Conservation (phyloP, 179 eudicot species). For the Gypsophila paniculata region DNA sequence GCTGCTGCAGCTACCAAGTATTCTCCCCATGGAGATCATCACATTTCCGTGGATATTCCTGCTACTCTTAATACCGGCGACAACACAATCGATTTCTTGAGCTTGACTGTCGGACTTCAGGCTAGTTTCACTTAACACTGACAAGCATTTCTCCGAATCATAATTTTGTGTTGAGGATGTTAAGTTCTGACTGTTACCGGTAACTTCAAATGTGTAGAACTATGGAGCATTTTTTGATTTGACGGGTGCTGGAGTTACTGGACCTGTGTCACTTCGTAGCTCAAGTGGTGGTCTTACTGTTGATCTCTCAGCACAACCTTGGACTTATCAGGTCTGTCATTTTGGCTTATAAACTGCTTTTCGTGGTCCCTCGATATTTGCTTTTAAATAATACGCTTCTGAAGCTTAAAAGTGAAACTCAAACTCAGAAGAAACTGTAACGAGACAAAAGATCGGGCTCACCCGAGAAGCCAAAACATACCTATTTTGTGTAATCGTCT, state of each 20-base stretch:
- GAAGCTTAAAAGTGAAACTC: not conserved
- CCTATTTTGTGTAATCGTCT: not conserved
- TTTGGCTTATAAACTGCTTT: not conserved
- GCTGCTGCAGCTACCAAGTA: conserved; percentile 32
- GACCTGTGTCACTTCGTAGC: conserved; percentile 64
- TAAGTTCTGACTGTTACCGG: not conserved
- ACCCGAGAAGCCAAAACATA: not conserved
- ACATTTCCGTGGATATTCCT: conserved; percentile 51
- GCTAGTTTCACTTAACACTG: conserved; percentile 38
- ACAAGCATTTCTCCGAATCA: not conserved
- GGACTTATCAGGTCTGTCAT: conserved; percentile 80
- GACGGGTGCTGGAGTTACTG: conserved; percentile 70
- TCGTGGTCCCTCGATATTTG: not conserved
- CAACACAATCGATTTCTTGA: conserved; percentile 71
- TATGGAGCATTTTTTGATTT: conserved; percentile 79
- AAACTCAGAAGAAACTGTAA: not conserved
- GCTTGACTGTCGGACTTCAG: conserved; percentile 96
- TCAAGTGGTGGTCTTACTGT: conserved; percentile 37
- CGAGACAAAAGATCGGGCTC: not conserved
- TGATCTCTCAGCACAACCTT: conserved; percentile 65
- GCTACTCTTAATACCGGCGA: conserved; percentile 48
- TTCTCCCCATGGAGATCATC: conserved; percentile 38
- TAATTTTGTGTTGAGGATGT: not conserved
- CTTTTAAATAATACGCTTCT: not conserved
- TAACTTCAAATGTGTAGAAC: conserved; percentile 43